Evolutionary conservation across 176 grass and related monocot genomes (phyloP).

Genomic region (Aegilops sharonensis): DNA sequence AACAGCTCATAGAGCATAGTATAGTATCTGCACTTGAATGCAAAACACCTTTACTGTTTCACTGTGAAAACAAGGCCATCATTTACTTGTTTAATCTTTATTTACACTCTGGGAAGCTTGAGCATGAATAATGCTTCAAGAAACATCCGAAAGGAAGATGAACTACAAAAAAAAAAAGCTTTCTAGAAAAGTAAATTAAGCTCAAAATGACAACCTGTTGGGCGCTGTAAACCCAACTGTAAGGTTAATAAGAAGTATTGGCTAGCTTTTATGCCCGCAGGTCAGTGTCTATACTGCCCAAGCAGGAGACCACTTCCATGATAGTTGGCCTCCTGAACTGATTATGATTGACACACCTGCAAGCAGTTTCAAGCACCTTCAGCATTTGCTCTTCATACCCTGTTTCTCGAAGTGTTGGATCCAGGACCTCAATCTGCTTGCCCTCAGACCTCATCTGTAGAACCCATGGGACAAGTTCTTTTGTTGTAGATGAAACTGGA

Average conservation of each 20-base stretch:
- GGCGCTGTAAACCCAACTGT: not conserved
- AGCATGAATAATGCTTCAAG: not conserved
- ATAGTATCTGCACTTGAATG: not conserved
- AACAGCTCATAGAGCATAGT: not conserved
- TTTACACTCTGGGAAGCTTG: not conserved
- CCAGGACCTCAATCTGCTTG: slow-evolving; percentile 40
- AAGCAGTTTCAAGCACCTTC: slow-evolving; percentile 49
- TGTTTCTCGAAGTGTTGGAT: slow-evolving; percentile 22
- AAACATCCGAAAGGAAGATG: not conserved
- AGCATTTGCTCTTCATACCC: slow-evolving; percentile 51
- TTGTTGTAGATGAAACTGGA: slow-evolving; percentile 14
- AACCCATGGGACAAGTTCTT: slow-evolving; percentile 62
- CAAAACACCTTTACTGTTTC: not conserved
- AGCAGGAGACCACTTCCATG: slow-evolving; percentile 28
- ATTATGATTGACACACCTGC: slow-evolving; percentile 38
- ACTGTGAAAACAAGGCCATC: not conserved
- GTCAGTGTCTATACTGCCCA: slow-evolving; percentile 17
- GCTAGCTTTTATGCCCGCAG: not conserved
- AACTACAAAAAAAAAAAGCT: no score
- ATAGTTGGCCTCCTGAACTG: slow-evolving; percentile 35
- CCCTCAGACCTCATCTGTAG: slow-evolving; percentile 19
- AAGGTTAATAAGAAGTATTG: not conserved
- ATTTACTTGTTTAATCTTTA: not conserved
- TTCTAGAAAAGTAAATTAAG: not conserved
- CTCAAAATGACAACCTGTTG: not conserved